phyloP scores from a whole-genome alignment of 1,284 basidiomycete species.

The Fomes fomentarius region DNA sequence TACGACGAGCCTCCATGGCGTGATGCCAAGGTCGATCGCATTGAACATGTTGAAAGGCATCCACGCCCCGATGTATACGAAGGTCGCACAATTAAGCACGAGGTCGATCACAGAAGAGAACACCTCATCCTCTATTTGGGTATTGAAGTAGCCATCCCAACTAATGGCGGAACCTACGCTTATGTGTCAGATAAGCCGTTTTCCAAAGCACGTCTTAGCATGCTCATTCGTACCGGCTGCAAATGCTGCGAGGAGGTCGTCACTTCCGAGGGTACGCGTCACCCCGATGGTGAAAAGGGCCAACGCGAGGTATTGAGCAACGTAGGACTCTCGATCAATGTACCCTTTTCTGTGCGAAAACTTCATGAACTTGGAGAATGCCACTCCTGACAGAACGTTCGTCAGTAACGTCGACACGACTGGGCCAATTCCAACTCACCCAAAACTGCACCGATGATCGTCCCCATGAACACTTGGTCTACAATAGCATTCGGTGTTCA shows the following conservation, averaged over 20 bases:
- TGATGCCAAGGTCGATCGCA: conserved; percentile 63
- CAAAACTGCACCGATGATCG: conserved; percentile 75
- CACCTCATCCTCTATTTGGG: conserved; percentile 81
- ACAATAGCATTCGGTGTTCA: too few relatives aligned
- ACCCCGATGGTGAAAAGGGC: conserved; percentile 82
- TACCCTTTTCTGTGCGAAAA: conserved; percentile 75
- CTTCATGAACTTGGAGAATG: conserved; percentile 84
- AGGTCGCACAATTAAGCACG: conserved; percentile 83
- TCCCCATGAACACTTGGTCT: conserved; percentile 92
- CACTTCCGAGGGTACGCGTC: conserved; percentile 78
- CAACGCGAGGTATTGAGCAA: conserved; percentile 89
- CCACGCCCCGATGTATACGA: conserved; percentile 92
- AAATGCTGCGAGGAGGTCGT: conserved; percentile 92
- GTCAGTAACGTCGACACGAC: not conserved
- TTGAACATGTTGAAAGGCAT: conserved; percentile 79
- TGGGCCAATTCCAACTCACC: too few relatives aligned
- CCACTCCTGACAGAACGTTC: conserved; percentile 47
- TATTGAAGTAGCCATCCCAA: conserved; percentile 93
- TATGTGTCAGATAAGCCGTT: not conserved
- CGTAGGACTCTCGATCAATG: conserved; percentile 91
- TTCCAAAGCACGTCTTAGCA: too few relatives aligned
- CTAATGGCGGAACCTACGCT: conserved; percentile 85
- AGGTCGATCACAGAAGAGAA: conserved; percentile 92
- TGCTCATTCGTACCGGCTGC: conserved; percentile 72
- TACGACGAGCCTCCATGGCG: conserved; percentile 73